Percentiles rank a stretch among this genome's conserved stretches.
Evolutionary conservation across 768 basidiomycete species (phyloP).

Genomic region (Tulasnella sp.): DNA sequence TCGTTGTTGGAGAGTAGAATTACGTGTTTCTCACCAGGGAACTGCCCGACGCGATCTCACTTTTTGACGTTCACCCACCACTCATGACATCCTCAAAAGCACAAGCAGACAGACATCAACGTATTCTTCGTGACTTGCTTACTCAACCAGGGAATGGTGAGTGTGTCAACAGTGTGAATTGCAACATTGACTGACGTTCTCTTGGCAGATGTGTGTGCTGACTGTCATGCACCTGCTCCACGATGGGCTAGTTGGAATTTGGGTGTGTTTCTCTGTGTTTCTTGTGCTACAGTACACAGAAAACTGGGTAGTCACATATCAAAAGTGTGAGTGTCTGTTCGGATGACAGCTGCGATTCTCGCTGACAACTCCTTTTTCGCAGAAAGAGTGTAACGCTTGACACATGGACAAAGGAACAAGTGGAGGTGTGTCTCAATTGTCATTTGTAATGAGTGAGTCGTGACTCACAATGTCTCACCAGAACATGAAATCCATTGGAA

Average conservation of each 20-base stretch:
- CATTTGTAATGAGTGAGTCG: slow-evolving; percentile 12
- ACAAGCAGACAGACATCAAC: slow-evolving; percentile 46
- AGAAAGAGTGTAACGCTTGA: slow-evolving; percentile 89
- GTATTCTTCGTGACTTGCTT: slow-evolving; percentile 53
- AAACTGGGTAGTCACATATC: slow-evolving; percentile 90
- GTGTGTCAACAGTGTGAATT: slow-evolving; percentile 18
- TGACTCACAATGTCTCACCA: slow-evolving; percentile 25
- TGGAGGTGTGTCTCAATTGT: slow-evolving; percentile 44
- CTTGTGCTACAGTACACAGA: slow-evolving; percentile 83
- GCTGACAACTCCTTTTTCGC: slow-evolving; percentile 1
- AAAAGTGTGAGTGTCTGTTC: slow-evolving; percentile 59
- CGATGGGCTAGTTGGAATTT: slow-evolving; percentile 84
- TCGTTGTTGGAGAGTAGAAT: background rate
- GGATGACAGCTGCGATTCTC: background rate
- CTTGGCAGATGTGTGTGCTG: slow-evolving; percentile 68
- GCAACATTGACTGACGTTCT: background rate
- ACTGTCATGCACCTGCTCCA: slow-evolving; percentile 77
- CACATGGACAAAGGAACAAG: slow-evolving; percentile 76
- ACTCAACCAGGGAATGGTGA: slow-evolving; percentile 69
- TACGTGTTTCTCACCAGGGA: no score
- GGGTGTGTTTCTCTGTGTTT: slow-evolving; percentile 78
- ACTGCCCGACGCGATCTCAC: no score
- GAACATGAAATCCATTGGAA: slow-evolving; percentile 72
- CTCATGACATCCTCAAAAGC: no score
- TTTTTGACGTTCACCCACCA: no score